Conservation (phyloP, 2,329 filamentous ascomycete genomes). For the Paraconiothyrium sp. region DNA sequence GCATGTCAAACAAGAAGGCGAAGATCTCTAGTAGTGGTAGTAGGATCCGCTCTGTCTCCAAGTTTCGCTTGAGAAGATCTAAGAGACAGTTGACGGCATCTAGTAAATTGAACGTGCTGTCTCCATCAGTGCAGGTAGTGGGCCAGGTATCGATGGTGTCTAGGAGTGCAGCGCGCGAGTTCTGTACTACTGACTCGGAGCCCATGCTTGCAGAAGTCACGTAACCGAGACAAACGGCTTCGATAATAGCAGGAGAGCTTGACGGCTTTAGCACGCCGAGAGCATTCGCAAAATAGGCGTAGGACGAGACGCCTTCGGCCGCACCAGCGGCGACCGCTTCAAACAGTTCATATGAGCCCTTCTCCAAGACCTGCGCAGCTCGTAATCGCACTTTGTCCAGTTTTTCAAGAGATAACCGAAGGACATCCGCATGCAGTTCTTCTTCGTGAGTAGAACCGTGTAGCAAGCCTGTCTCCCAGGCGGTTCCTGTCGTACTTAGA, state of each 20-base stretch:
- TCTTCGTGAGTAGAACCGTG: constrained; percentile 25
- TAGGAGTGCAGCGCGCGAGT: constrained; percentile 71
- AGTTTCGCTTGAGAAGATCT: constrained; percentile 38
- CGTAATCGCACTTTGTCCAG: constrained; percentile 79
- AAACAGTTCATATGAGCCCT: constrained; percentile 36
- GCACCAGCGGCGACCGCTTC: constrained; percentile 15
- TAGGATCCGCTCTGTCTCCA: constrained; percentile 72
- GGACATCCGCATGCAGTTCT: constrained; percentile 52
- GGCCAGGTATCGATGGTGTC: constrained; percentile 49
- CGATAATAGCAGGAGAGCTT: constrained; percentile 24
- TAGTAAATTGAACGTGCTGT: constrained; percentile 32
- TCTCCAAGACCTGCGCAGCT: constrained; percentile 38
- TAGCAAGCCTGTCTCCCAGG: constrained; percentile 38
- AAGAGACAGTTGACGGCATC: constrained; percentile 39
- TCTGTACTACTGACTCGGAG: constrained; percentile 77
- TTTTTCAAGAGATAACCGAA: constrained; percentile 85
- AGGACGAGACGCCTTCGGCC: constrained; percentile 63
- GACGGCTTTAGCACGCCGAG: constrained; percentile 47
- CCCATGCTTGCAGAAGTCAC: constrained; percentile 80
- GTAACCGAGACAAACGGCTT: constrained; percentile 70
- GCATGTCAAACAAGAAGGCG: constrained; percentile 71
- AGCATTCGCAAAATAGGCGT: constrained; percentile 66
- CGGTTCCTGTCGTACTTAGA: constrained; percentile 69
- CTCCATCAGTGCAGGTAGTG: constrained; percentile 5
- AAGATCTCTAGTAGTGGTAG: constrained; percentile 80